Evolutionary conservation across 768 basidiomycete species (phyloP), one percentile per base, ranked within the genome.

Genomic region (Clavaria fumosa): DNA sequence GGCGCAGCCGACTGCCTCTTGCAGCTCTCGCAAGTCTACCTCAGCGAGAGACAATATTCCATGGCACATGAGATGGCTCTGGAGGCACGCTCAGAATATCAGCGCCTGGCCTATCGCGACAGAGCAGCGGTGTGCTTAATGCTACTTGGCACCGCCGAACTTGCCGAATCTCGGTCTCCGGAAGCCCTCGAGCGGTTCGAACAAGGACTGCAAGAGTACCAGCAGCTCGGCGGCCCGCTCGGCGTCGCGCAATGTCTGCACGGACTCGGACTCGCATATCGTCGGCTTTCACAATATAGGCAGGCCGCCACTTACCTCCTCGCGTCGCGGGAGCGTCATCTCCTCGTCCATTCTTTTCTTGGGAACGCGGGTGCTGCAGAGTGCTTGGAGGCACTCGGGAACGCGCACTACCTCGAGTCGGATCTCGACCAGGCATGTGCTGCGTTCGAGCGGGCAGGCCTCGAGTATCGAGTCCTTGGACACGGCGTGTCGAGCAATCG

Each of bases 211-310:
- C n/a, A 10, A 1, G 35, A 40, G 18, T 45, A 48, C 15, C 37
- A 38, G 27, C 12, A 38, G 3, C 23, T 44, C 0, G 27, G 35
- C 11, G 28, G 40, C 30, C 27, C 43, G 15, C 32, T 39, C 15
- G 40, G 43, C 20, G 37, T 42, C 10, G 40, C 43, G 9, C 39
- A 40, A 22, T 40, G 32, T n/a, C n/a, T 36, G 21, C 32, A 40
- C 24, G 39, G 32, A 21, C 34, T 40, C 26, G 39, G 39, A 7
- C 26, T 34, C 23, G 34, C 34, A 24, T 28, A 28, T 28, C 9
- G 9, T 9, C 14, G 26, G 26, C 34, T 40, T 11, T 22, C 31
- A 21, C 28, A 34, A 26, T 26, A 40, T 14, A 33, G 34, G 20
- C 32, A 40, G 12, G 27, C 12, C 4, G 22, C 7, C 5, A 34